phyloP scores from a whole-genome alignment of 805 yeast species.

The Candida wancherniae region DNA sequence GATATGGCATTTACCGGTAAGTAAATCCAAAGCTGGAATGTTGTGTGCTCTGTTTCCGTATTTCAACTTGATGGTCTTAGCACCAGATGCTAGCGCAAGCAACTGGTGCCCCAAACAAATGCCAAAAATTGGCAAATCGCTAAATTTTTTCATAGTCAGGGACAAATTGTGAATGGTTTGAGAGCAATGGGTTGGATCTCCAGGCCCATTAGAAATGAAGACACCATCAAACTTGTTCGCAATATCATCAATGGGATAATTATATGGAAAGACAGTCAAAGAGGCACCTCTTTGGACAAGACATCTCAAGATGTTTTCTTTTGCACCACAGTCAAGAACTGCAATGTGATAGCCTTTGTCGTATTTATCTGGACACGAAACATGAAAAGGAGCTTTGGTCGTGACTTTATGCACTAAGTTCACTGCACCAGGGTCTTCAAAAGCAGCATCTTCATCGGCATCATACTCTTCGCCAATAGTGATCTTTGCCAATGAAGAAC shows the following conservation, averaged over 20 bases:
- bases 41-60: slow-evolving; percentile 99
- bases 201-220: slow-evolving; percentile 97
- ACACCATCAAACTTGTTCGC: slow-evolving; percentile 93
- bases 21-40: slow-evolving; percentile 88
- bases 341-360: slow-evolving; percentile 72
- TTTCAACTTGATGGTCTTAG: slow-evolving; percentile 84
- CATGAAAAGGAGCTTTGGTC: slow-evolving; percentile 91
- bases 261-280: slow-evolving; percentile 93
- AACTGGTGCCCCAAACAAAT: slow-evolving; percentile 98
- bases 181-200: slow-evolving; percentile 89
- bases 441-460: slow-evolving; percentile 87
- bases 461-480: slow-evolving; percentile 88
- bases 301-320: slow-evolving; percentile 93
- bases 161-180: slow-evolving; percentile 66
- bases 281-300: slow-evolving; percentile 93
- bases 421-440: slow-evolving; percentile 82
- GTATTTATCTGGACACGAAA: slow-evolving; percentile 55
- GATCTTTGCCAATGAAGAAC: slow-evolving; percentile 88
- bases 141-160: slow-evolving; percentile 50
- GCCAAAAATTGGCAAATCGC: slow-evolving; percentile 90
- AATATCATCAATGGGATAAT: slow-evolving; percentile 86
- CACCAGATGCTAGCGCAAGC: slow-evolving; percentile 92
- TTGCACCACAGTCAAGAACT: slow-evolving; percentile 96
- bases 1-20: slow-evolving; percentile 92
- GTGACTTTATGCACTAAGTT: slow-evolving; percentile 91